Evolutionary conservation across 140 eudicot genomes (phyloP), one percentile per base, ranked within the genome.

Genomic region (Bidens hawaiensis): DNA sequence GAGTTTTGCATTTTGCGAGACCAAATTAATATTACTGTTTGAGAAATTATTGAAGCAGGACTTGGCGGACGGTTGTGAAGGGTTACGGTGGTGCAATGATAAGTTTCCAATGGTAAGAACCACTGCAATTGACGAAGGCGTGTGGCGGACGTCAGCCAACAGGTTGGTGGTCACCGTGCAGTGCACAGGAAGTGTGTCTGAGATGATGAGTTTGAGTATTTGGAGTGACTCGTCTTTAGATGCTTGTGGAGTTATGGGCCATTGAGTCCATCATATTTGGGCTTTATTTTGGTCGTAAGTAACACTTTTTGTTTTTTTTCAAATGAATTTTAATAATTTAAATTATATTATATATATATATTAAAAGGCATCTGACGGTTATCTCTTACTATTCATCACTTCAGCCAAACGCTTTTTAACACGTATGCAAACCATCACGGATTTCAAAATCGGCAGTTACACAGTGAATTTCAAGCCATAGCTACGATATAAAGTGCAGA

Each of bases 111-210:
- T 50, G 60, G 69, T 66, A 7, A 74, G 69, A 59, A 74, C 69
- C 51, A 74, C 79, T 73, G 74, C 62, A 74, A 74, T 74, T 60
- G 68, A 73, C 46, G 30, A 40, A 43, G 42, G 77, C 46, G 60
- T 41, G 53, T 25, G 77, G 65, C 60, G 65, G 72, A 64, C 54
- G 33, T 72, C n/a, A n/a, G n/a, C n/a, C n/a, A n/a, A n/a, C 47
- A 24, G 67, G 66, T 54, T 63, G 77, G 28, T 71, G 71, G 68
- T 23, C 75, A 70, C 64, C 72, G 64, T n/a, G n/a, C n/a, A n/a
- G n/a, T n/a, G n/a, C 34, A 30, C 34, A 5, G 34, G 34, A 4
- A 5, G 10, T 5, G 5, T 6, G 36, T 6, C 36, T 31, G 36
- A 43, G 74, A 41, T 26, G 31, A 59, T 30, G 68, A 33, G 21